Base-by-base conservation (phyloP, 257 asterid genomes). In the Solanum paucissectum region DNA sequence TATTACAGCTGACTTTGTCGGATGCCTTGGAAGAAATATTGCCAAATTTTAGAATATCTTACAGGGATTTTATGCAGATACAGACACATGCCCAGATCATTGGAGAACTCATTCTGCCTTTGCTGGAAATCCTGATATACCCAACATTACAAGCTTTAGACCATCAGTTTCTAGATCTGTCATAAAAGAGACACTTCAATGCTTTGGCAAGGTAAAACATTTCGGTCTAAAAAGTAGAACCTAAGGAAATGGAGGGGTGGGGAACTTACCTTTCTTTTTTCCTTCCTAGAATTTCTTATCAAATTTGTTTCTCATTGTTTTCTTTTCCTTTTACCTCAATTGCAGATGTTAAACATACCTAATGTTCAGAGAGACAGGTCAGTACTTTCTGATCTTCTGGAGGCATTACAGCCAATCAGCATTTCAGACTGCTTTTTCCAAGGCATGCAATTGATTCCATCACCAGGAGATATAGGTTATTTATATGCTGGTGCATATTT, bases 141-240 rank as follows among this genome's bases (percentile, higher is more conserved):
- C 83, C 64, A 87, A 89, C 87, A 88, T 89, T 90, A 36, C 82
- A 77, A 87, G 92, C 87, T 89, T 89, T 46, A 92, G 93, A 89
- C 90, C 93, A 71, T 92, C 92, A 66, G 88, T 89, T 88, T 89
- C 92, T 40, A 84, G 88, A 84, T 91, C 94, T 83, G 94, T 93
- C 74, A 88, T 91, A 75, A 92, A 90, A 88, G 98, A 92, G 95
- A 92, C 94, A 77, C 94, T 95, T 88, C 91, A 88, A 87, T 94
- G 97, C 95, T 92, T 95, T 91, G 93, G 95, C 94, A 95, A 95
- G 98, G 98, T 95, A 91, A 90, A 88, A 21, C 14, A 25, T 38
- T 29, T 12, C 7, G 3, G 27, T 46, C 42, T 46, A 29, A 14
- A 46, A 29, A 49, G 38, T 68, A 81, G 7, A 44, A 81, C 40